Evolutionary conservation across 2,329 filamentous ascomycete species (phyloP), one percentile per base, ranked within the genome.

Genomic region (Fusarium chlamydosporum): DNA sequence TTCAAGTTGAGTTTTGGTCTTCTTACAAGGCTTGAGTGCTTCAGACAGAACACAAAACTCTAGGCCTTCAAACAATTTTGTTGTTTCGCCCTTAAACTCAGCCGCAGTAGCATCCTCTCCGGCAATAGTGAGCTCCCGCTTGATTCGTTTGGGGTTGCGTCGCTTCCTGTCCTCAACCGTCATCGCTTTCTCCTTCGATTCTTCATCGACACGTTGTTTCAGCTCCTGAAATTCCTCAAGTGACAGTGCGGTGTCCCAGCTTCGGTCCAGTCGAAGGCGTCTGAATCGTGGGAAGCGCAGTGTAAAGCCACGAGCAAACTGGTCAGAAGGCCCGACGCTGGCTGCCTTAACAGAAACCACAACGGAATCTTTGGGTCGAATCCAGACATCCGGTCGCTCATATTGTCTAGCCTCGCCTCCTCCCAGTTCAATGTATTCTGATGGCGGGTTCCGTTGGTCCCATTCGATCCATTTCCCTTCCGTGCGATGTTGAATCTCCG

Each of bases 231-330:
- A 97, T 45, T 94, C 92, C 45, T 92, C 87, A 2, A 93, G 82
- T 1, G 92, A 92, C 4, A 98, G 83, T 0, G 93, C 92, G 34
- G 88, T 88, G 47, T 92, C 85, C 95, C 96, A 99, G 57, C 86
- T 83, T 70, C 94, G 93, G 78, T 98, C 96, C n/a, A 87, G 84
- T 6, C 94, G 88, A 7, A 98, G 80, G 35, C 85, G 86, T 67
- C 93, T 93, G 79, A 98, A 97, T 1, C 96, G 89, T 3, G 96
- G 96, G 73, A 99, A 99, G 1, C 96, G 90, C 38, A 99, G 81
- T 0, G 96, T 98, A 64, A 91, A 82, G 2, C 88, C 88, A 16
- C 88, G 88, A 9, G 91, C 89, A 76, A 97, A 98, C 61, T 91
- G 89, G 53, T 94, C 91, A 1, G 92, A 95, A 0, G 83, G 80